Conservation (phyloP, 768 basidiomycete genomes). For the Pseudohyphozyma bogoriensis region DNA sequence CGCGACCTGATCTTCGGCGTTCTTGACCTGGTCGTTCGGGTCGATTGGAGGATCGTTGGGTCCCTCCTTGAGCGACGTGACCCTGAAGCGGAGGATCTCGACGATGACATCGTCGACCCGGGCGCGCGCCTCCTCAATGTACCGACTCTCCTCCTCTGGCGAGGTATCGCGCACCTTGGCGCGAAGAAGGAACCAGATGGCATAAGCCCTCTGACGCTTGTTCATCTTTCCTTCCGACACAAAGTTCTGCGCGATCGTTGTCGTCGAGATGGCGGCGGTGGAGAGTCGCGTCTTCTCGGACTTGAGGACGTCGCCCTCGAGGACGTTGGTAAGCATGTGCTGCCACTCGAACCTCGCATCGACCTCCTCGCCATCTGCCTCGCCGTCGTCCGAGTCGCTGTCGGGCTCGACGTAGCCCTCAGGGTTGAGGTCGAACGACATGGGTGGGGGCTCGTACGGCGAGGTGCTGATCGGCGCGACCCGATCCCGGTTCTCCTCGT, state of each 20-base stretch:
- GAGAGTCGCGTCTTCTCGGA: constrained; percentile 90
- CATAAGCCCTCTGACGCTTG: constrained; percentile 43
- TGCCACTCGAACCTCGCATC: constrained; percentile 86
- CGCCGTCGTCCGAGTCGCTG: neutral
- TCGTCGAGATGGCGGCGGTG: constrained; percentile 54
- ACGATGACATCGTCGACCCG: constrained; percentile 74
- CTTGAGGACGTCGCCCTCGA: constrained; percentile 86
- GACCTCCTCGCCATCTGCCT: constrained; percentile 15
- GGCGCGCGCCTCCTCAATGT: constrained; percentile 70
- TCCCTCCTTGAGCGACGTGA: constrained; percentile 37
- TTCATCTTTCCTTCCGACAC: constrained; percentile 9
- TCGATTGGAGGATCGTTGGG: constrained; percentile 3
- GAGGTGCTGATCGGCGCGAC: neutral
- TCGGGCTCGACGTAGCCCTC: constrained; percentile 2
- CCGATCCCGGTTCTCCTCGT: constrained; percentile 8
- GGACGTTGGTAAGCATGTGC: constrained; percentile 82
- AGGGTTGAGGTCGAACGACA: constrained; percentile 22
- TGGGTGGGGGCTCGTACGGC: constrained; percentile 15
- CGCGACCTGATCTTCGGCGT: constrained; percentile 31
- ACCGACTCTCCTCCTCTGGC: constrained; percentile 68
- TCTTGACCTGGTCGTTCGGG: constrained; percentile 6
- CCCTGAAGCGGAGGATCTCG: constrained; percentile 67
- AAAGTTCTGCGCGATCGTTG: constrained; percentile 45
- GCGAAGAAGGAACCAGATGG: constrained; percentile 81
- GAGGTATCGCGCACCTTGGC: constrained; percentile 72